phyloP scores from a whole-genome alignment of 805 yeast genomes.

The Huiozyma sinensis region DNA sequence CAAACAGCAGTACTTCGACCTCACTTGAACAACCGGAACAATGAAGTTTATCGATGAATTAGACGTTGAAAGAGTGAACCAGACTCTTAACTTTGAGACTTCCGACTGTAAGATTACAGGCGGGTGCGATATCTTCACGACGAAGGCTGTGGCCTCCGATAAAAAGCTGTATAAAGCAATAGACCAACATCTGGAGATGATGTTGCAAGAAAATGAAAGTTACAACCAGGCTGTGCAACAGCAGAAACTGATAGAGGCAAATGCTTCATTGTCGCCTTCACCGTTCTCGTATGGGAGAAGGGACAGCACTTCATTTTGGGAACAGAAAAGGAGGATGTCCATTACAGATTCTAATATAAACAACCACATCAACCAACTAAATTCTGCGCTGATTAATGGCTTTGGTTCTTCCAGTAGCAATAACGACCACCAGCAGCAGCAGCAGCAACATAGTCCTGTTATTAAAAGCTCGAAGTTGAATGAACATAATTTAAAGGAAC shows the following conservation, averaged over 20 bases:
- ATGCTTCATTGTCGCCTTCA: slow-evolving; percentile 6
- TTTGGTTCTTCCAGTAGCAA: not conserved
- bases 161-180: slow-evolving; percentile 79
- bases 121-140: slow-evolving; percentile 86
- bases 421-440: not conserved
- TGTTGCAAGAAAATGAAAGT: slow-evolving; percentile 30
- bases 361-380: not conserved
- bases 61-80: slow-evolving; percentile 85
- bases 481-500: slow-evolving; percentile 27
- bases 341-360: slow-evolving; percentile 15
- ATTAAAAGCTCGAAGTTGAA: slow-evolving; percentile 23
- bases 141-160: slow-evolving; percentile 87
- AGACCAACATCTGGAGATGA: slow-evolving; percentile 62
- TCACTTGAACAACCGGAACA: not conserved
- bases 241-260: slow-evolving; percentile 11
- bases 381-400: not conserved
- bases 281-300: slow-evolving; percentile 7
- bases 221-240: slow-evolving; percentile 26
- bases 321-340: slow-evolving; percentile 33
- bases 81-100: slow-evolving; percentile 70
- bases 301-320: slow-evolving; percentile 28
- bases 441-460: slow-evolving; percentile 1
- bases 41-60: slow-evolving; percentile 80
- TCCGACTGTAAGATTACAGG: slow-evolving; percentile 71
- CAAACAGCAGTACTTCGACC: too few species aligned